Evolutionary conservation across 208 protist genomes (phyloP), one percentile per base, ranked within the genome.

Genomic region (Acanthamoeba pearcei): DNA sequence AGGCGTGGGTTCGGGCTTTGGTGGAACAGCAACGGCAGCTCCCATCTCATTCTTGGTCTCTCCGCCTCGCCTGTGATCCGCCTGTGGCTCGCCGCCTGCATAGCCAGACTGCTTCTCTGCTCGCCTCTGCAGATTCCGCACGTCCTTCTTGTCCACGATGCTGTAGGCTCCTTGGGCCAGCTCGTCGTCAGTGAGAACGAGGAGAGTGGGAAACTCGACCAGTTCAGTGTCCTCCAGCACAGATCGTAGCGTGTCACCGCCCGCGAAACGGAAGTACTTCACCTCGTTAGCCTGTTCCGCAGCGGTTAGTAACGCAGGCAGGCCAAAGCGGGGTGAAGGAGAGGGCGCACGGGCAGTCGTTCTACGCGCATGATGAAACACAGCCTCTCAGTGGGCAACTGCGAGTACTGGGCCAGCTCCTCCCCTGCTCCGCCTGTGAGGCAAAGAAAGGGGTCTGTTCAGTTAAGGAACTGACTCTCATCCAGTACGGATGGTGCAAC

Each of bases 281-380:
- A 66, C 82, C 29, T 89, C 51, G 55, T 89, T 64, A 53, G 82
- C 82, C 82, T 89, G 82, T 42, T 19, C 19, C 29, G 38, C 38
- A 24, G 38, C 76, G 13, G 32, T 35, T 12, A 38, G 29, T 80
- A 2, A 46, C 22, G 12, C 42, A n/a, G 38, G 19, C n/a, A 70
- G n/a, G 62, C 19, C 27, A 70, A 17, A 27, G 32, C 22, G 46
- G 24, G 42, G 74, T 9, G 53, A 22, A 24, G 70, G 24, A 53
- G 29, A 8, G 38, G 46, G 42, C 82, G 55, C 27, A 66, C 82
- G 13, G 82, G 82, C 51, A 89, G 22, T 66, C 82, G 24, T 12
- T 89, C 82, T 9, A 89, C 82, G 53, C 82, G 82, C 82, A 89
- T 89, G 55, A 89, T 17, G 32, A 89, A 89, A 10, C 82, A 46